These are phyloP conservation scores for Podaxis pistillaris DNA, from an alignment of 768 basidiomycete genomes.

Conservation along the genomic window DNA sequence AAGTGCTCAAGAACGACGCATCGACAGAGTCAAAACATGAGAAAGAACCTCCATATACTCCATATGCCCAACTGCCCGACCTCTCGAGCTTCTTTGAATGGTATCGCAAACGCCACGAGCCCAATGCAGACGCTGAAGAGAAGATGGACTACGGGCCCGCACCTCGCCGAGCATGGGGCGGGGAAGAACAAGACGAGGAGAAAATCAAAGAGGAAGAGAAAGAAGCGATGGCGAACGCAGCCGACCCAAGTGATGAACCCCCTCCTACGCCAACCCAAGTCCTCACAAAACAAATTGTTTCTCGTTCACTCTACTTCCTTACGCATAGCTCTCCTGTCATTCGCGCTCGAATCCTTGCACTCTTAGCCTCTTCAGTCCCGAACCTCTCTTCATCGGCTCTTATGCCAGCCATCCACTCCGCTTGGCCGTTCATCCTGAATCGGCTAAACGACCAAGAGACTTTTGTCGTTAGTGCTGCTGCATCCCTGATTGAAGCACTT, in stretches of 20 bases:
- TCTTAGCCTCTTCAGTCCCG: conserved; percentile 73
- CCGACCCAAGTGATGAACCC: conserved; percentile 42
- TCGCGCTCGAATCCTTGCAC: conserved; percentile 75
- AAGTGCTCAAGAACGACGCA: conserved; percentile 53
- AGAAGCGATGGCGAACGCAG: conserved; percentile 25
- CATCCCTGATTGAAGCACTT: conserved; percentile 70
- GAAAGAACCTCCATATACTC: conserved; percentile 19
- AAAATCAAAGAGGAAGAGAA: conserved; percentile 16
- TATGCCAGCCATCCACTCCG: conserved; percentile 80
- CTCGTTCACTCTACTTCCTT: conserved; percentile 85
- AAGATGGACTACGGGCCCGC: conserved; percentile 55
- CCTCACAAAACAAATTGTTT: conserved; percentile 82
- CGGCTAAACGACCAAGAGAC: conserved; percentile 71
- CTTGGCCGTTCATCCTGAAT: conserved; percentile 94
- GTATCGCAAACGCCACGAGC: conserved; percentile 50
- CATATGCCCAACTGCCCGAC: conserved; percentile 27
- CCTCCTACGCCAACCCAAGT: conserved; percentile 69
- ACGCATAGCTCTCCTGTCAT: conserved; percentile 87
- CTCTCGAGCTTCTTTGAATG: conserved; percentile 62
- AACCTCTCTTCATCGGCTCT: conserved; percentile 72
- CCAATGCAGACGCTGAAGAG: conserved; percentile 33
- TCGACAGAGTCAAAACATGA: conserved; percentile 35
- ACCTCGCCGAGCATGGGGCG: conserved; percentile 59
- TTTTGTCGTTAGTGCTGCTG: conserved; percentile 79
- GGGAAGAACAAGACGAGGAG: conserved; percentile 27